These are phyloP conservation scores for Penicillium frequentans DNA, from an alignment of 2,329 filamentous ascomycete genomes.

Conservation along the genomic window DNA sequence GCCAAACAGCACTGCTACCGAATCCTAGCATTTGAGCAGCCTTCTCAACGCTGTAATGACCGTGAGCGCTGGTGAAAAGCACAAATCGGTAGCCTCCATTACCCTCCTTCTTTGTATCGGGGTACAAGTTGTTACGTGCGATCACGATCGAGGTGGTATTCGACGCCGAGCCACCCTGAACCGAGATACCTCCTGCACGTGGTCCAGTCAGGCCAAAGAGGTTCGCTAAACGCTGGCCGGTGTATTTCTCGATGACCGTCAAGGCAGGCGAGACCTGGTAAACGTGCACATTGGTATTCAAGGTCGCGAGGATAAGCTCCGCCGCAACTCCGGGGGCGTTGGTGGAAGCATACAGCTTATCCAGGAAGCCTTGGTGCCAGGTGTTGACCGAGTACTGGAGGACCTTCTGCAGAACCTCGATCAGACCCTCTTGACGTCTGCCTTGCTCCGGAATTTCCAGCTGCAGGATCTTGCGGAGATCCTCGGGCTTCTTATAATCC, in stretches of 20 bases:
- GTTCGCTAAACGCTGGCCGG: slow-evolving; percentile 68
- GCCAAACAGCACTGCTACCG: slow-evolving; percentile 70
- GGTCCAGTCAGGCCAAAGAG: slow-evolving; percentile 75
- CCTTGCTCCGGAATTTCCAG: slow-evolving; percentile 59
- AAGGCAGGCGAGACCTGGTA: slow-evolving; percentile 91
- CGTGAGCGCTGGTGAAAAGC: slow-evolving; percentile 84
- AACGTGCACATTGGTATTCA: slow-evolving; percentile 95
- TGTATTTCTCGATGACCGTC: slow-evolving; percentile 83
- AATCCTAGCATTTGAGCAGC: slow-evolving; percentile 89
- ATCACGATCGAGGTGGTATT: slow-evolving; percentile 85
- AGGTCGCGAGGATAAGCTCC: slow-evolving; percentile 76
- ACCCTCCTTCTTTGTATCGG: slow-evolving; percentile 71
- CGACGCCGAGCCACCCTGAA: slow-evolving; percentile 78
- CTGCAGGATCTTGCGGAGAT: slow-evolving; percentile 56
- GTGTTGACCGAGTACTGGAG: slow-evolving; percentile 91
- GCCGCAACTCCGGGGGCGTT: slow-evolving; percentile 83
- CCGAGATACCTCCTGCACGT: slow-evolving; percentile 68
- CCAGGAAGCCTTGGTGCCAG: slow-evolving; percentile 96
- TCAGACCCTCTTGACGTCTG: slow-evolving; percentile 66
- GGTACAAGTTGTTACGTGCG: slow-evolving; percentile 82
- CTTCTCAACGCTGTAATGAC: slow-evolving; percentile 94
- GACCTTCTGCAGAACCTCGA: slow-evolving; percentile 68
- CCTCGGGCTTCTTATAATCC: slow-evolving; percentile 60
- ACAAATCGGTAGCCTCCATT: slow-evolving; percentile 67
- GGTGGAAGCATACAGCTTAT: slow-evolving; percentile 90